Evolutionary conservation across 345 rosid genomes (phyloP).

Genomic region (Rhizophora apiculata): DNA sequence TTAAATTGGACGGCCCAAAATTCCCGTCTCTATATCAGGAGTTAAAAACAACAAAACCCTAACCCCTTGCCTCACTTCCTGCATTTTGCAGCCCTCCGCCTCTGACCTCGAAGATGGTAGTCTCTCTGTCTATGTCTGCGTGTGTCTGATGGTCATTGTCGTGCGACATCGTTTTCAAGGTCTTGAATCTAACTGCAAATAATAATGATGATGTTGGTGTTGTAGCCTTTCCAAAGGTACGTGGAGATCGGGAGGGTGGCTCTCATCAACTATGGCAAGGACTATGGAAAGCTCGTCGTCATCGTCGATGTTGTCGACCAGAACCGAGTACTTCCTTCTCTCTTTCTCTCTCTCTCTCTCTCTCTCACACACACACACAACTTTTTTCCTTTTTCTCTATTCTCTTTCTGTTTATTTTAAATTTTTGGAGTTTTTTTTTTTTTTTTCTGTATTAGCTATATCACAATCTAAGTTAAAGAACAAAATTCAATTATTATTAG

Average conservation of each 20-base stretch:
- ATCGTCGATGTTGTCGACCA: constrained; percentile 88
- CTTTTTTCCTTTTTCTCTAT: not conserved
- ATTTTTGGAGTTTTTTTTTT: not conserved
- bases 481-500: too few relatives aligned
- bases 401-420: too few relatives aligned
- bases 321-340: constrained; percentile 51
- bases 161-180: not conserved
- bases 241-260: constrained; percentile 94
- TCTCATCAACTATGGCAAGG: constrained; percentile 80
- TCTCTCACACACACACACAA: not conserved
- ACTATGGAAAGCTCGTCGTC: constrained; percentile 79
- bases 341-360: too few relatives aligned
- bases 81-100: not conserved
- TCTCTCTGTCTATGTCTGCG: not conserved
- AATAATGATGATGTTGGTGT: not conserved
- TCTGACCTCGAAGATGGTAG: constrained; percentile 32
- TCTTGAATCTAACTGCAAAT: not conserved
- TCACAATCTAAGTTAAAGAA: not conserved
- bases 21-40: not conserved
- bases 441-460: not conserved
- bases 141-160: not conserved
- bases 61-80: not conserved
- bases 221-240: constrained; percentile 80
- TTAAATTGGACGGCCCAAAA: constrained; percentile 29
- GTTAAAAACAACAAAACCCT: constrained; percentile 22